Evolutionary conservation across 306 rosid species (phyloP), one percentile per base, ranked within the genome.

Genomic region (Prunus kanzakura): DNA sequence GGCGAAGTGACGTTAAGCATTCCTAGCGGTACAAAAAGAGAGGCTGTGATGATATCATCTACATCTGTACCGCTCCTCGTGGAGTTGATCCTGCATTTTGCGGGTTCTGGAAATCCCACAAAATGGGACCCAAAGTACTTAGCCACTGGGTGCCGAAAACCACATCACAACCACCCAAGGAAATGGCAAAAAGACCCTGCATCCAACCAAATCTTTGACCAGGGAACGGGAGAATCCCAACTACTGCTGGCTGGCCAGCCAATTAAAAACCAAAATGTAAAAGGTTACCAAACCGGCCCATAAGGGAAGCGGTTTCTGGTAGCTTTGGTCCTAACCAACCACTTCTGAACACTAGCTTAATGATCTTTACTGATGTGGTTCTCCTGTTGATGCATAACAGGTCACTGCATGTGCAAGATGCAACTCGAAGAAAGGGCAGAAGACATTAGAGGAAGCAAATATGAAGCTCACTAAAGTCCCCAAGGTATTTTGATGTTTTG

Each of bases 321-420:
- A 55, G 38, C 43, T 50, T 68, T 38, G 65, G 50, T 81, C 63
- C 75, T 47, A 27, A 63, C 25, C 2, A 60, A 68, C 32, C 54
- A 66, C 23, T 54, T 11, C 38, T 69, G 38, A 49, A 66, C n/a
- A 69, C 73, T 66, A 57, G 69, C 18, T 76, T 55, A 58, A 27
- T 57, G 60, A 14, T 30, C 14, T 69, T 25, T 69, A 49, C 10
- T 66, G 46, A 62, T 64, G 56, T 61, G 83, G 68, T 83, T 71
- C 68, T 72, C 57, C 76, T 80, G 64, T 69, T 20, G 10, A 32
- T 55, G 29, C 27, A 29, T 30, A 35, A 80, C 62, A 94, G 98
- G 97, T 91, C 72, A 81, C 94, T 74, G 98, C 98, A 77, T 94
- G 98, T 84, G 72, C 64, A 19, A 90, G 89, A 81, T 94, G 98